These are phyloP conservation scores for Sporothrix sp. DNA, from an alignment of 2,329 filamentous ascomycete species.

Conservation along the genomic window DNA sequence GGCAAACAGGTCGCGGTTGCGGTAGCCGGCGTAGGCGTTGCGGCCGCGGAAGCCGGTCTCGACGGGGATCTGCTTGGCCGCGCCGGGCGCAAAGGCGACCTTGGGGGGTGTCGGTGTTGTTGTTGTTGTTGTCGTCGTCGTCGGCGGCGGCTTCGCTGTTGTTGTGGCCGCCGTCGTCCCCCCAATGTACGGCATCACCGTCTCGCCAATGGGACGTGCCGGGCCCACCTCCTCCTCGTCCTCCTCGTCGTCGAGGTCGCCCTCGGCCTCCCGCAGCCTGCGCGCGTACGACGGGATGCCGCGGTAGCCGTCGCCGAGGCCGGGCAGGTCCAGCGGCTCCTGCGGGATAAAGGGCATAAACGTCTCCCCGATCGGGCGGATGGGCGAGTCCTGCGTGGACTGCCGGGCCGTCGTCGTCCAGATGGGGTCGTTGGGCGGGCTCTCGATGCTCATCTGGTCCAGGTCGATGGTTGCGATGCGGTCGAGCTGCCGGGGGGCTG, in stretches of 20 bases:
- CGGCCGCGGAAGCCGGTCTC: constrained; percentile 33
- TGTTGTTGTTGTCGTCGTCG: not conserved
- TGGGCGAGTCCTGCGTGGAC: constrained; percentile 17
- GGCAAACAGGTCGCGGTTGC: constrained; percentile 40
- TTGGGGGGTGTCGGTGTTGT: not conserved
- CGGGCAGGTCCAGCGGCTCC: constrained; percentile 17
- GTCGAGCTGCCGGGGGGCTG: constrained; percentile 26
- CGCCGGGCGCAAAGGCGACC: not conserved
- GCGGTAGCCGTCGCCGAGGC: constrained; percentile 4
- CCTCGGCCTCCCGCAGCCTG: constrained; percentile 15
- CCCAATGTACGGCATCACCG: constrained; percentile 25
- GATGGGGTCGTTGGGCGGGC: constrained; percentile 27
- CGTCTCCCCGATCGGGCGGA: constrained; percentile 24
- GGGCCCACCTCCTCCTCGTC: constrained; percentile 14
- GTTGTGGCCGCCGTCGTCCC: not conserved
- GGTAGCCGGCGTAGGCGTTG: constrained; percentile 35
- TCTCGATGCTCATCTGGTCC: constrained; percentile 28
- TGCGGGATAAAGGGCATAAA: constrained; percentile 26
- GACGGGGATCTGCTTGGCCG: constrained; percentile 25
- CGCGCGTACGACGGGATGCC: constrained; percentile 16
- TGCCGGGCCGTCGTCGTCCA: constrained; percentile 23
- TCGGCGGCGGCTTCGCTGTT: constrained; percentile 16
- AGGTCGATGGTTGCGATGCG: constrained; percentile 28
- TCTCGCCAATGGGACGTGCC: constrained; percentile 24
- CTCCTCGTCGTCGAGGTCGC: constrained; percentile 16